phyloP scores from a whole-genome alignment of 345 rosid species.

The Arabidopsis suecica region DNA sequence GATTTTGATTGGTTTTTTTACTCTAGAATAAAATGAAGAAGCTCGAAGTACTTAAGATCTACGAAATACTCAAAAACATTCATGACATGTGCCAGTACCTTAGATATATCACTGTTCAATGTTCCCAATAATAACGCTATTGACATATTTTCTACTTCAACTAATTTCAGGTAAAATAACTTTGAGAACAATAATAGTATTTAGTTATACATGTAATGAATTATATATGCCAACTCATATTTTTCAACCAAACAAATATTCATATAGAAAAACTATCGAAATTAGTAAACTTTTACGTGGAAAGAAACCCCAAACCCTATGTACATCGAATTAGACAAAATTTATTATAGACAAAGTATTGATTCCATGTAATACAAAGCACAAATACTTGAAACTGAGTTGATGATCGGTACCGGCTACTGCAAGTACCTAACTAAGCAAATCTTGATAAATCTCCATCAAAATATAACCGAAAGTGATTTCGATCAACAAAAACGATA shows the following conservation, averaged over 20 bases:
- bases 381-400: neutral
- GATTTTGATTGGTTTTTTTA: too few species aligned
- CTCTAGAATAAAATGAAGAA: neutral
- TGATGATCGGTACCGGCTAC: neutral
- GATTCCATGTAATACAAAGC: neutral
- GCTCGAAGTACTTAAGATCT: neutral
- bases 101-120: neutral
- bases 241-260: neutral
- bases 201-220: neutral
- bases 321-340: neutral
- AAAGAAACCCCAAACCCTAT: neutral
- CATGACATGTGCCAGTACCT: neutral
- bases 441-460: too few species aligned
- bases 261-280: neutral
- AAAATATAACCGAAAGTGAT: neutral
- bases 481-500: neutral
- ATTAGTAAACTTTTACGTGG: neutral
- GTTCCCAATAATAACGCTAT: neutral
- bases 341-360: neutral
- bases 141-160: neutral
- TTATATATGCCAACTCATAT: neutral
- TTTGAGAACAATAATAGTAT: neutral
- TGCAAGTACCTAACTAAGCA: too few species aligned
- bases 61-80: neutral
- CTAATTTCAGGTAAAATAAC: neutral